Evolutionary conservation across 2,329 filamentous ascomycete species (phyloP), one percentile per base, ranked within the genome.

Genomic region (Xylaria sp.): DNA sequence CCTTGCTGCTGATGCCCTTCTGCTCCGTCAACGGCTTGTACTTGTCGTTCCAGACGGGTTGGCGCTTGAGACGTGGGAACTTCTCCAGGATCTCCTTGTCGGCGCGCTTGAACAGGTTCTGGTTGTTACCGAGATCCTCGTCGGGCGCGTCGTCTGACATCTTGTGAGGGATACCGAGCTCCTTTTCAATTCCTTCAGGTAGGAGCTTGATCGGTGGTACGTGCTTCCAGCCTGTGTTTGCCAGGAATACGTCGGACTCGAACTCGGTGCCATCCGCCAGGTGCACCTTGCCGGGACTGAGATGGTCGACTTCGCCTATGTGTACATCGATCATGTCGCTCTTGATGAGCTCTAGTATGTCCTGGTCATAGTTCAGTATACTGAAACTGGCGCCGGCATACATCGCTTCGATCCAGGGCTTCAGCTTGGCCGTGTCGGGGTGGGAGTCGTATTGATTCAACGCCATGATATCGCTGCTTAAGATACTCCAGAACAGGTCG

Each of bases 341-440:
- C 48, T 75, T 76, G 9, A 89, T 77, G 7, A 85, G 73, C 3
- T 83, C 79, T 66, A 85, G 81, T 66, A 88, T 80, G 63, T 83
- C 76, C 2, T 76, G 77, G 0, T 69, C 57, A 65, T 84, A 88
- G 68, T 88, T 89, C 54, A 85, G 76, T 42, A 88, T 85, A 54
- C 81, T 82, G 19, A 87, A 75, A 0, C 77, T 78, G 9, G 77
- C 80, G 2, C 80, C 83, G 3, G 81, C 78, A 78, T 83, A 87
- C 66, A 81, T 78, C 55, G 68, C 70, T 3, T 75, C 70, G 13
- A 73, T 75, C 78, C 81, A 83, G 0, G 82, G 80, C 68, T 80
- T 81, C 19, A 85, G 74, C 69, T 83, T 83, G 46, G 75, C 75
- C 0, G 75, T 79, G 66, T 83, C 78, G 0, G 80, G 79, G 59